These are phyloP conservation scores for Crithidia bombi DNA, from an alignment of 208 protist genomes.

Conservation along the genomic window DNA sequence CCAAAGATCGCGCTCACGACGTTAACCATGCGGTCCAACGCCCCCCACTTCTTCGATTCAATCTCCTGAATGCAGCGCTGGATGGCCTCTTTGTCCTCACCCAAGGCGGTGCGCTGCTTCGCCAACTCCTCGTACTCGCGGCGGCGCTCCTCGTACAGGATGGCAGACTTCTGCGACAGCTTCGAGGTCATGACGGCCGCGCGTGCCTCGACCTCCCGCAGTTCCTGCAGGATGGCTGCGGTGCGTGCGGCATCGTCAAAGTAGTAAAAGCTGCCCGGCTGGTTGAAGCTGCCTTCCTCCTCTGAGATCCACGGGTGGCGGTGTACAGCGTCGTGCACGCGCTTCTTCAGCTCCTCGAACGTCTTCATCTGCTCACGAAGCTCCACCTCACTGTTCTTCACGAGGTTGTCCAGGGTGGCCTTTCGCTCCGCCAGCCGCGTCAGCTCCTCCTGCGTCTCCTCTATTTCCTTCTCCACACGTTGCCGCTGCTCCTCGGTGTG, in stretches of 20 bases:
- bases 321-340: slow-evolving; percentile 65
- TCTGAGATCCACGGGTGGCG: slow-evolving; percentile 64
- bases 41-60: slow-evolving; percentile 98
- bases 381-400: slow-evolving; percentile 85
- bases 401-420: slow-evolving; percentile 59
- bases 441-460: slow-evolving; percentile 79
- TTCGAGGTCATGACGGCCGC: slow-evolving; percentile 72
- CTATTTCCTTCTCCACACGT: slow-evolving; percentile 77
- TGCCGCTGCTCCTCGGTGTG: slow-evolving; percentile 55
- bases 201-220: slow-evolving; percentile 80
- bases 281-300: slow-evolving; percentile 54
- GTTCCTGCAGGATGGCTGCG: slow-evolving; percentile 59
- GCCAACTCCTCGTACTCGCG: slow-evolving; percentile 97
- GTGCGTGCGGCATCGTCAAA: slow-evolving; percentile 74
- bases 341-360: slow-evolving; percentile 55
- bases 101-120: slow-evolving; percentile 91
- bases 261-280: slow-evolving; percentile 53
- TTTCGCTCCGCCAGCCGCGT: slow-evolving; percentile 62
- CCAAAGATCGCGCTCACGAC: slow-evolving; percentile 97
- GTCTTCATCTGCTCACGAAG: slow-evolving; percentile 54
- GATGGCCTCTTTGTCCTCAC: slow-evolving; percentile 97
- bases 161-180: slow-evolving; percentile 94
- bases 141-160: slow-evolving; percentile 95
- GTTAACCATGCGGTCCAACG: slow-evolving; percentile 95
- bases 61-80: slow-evolving; percentile 96